phyloP scores from a whole-genome alignment of 2,329 filamentous ascomycete genomes.

The Eutypella sp. region DNA sequence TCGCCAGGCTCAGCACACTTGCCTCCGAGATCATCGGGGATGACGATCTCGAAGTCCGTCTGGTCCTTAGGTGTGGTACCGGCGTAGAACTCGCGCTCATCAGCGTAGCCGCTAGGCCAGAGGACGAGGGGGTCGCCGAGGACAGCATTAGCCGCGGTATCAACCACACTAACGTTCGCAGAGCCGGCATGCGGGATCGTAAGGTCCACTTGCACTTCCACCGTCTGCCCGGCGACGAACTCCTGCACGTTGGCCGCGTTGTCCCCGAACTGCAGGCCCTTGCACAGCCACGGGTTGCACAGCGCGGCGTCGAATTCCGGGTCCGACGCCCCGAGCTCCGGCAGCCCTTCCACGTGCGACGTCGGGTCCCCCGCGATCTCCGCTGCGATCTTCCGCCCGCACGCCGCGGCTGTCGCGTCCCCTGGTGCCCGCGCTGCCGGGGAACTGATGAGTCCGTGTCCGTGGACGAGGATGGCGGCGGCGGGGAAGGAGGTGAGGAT shows the following conservation, averaged over 20 bases:
- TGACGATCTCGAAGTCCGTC: constrained; percentile 25
- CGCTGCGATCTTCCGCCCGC: constrained; percentile 18
- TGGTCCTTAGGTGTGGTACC: constrained; percentile 20
- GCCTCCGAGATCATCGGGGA: constrained; percentile 19
- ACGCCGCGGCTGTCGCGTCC: constrained; percentile 18
- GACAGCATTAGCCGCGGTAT: constrained; percentile 36
- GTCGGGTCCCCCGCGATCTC: constrained; percentile 23
- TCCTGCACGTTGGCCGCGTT: constrained; percentile 32
- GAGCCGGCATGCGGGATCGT: constrained; percentile 41
- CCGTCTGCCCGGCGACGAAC: constrained; percentile 35
- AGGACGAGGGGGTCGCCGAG: constrained; percentile 27
- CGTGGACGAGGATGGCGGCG: constrained; percentile 19
- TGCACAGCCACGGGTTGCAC: constrained; percentile 35
- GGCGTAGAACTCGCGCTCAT: constrained; percentile 23
- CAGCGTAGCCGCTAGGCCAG: constrained; percentile 24
- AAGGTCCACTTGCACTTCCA: constrained; percentile 39
- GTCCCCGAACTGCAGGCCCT: constrained; percentile 35
- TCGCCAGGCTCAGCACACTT: constrained; percentile 21
- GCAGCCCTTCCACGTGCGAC: constrained; percentile 26
- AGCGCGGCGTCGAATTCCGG: constrained; percentile 16
- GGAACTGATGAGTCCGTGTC: constrained; percentile 15
- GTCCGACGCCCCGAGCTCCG: constrained; percentile 23
- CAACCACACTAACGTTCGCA: constrained; percentile 45
- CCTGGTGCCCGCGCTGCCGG: constrained; percentile 20
- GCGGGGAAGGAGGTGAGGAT: constrained; percentile 17